Evolutionary conservation across 1,284 basidiomycete genomes (phyloP), one percentile per base, ranked within the genome.

Genomic region (Puccinia brachypodii): DNA sequence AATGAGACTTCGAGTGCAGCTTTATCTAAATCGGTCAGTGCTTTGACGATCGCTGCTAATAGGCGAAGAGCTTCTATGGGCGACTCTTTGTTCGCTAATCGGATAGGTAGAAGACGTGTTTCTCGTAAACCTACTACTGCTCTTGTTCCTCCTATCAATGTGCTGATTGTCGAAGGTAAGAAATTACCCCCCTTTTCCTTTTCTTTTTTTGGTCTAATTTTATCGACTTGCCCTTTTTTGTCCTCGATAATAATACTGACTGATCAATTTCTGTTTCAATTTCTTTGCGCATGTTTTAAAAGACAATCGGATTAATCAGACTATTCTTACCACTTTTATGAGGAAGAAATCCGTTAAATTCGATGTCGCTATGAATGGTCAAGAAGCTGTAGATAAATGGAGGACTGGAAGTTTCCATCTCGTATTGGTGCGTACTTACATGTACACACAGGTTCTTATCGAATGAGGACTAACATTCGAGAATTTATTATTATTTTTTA

Each of bases 271-370:
- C n/a, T 44, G 25, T 47, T 50, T 14, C 44, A 56, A 47, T 9
- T 25, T 36, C 14, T 53, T 7, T 25, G 14, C 42, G 7, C 74
- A 53, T 47, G 11, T 69, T 36, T 22, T 76, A 33, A 13, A 84
- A 98, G 97, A 99, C 88, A 99, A 99, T 86, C 94, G 94, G 2
- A 99, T 99, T 88, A 99, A 99, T 87, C 95, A 96, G 86, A 95
- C 93, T 36, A 98, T 99, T 87, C 88, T 99, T 82, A 93, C 93
- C 50, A 96, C 93, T 71, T 98, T 98, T 86, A 94, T 99, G 93
- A 92, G 91, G 85, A 94, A 93, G 88, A 98, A 96, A 88, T 94
- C 93, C 87, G 97, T 99, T 87, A 95, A 94, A 87, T 97, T 92
- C 88, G 94, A 96, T 84, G 91, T 96, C 71, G 97, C 97, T 16